Conservation (phyloP, 306 rosid species). For the Quercus rubra region DNA sequence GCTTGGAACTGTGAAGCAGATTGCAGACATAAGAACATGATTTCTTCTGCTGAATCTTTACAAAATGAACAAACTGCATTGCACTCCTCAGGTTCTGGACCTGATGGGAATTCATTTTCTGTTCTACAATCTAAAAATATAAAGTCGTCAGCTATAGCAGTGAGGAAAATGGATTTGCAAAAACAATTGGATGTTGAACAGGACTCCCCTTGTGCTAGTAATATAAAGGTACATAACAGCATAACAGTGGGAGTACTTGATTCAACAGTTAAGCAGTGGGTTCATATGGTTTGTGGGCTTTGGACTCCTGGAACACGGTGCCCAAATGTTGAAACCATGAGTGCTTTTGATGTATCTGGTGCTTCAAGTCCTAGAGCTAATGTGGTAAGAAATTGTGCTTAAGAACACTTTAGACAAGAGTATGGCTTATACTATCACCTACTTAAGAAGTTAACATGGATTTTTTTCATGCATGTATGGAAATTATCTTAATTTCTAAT, state of each 20-base stretch:
- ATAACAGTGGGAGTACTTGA: constrained; percentile 50
- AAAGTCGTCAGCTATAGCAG: constrained; percentile 15
- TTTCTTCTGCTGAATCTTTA: constrained; percentile 18
- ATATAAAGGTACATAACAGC: constrained; percentile 42
- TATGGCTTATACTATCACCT: constrained; percentile 2
- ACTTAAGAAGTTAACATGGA: not conserved
- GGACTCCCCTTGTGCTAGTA: constrained; percentile 7
- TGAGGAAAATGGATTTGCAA: constrained; percentile 20
- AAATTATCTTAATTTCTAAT: not conserved
- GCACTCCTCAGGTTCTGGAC: constrained; percentile 24
- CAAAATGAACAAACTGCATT: constrained; percentile 21
- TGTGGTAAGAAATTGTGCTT: constrained; percentile 34
- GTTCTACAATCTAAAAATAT: constrained; percentile 8
- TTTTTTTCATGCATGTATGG: not conserved
- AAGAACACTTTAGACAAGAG: not conserved
- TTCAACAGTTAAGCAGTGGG: constrained; percentile 62
- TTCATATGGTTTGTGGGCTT: constrained; percentile 81
- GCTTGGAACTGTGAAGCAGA: constrained; percentile 41
- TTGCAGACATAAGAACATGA: constrained; percentile 18
- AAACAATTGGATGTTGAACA: not conserved
- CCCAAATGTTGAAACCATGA: constrained; percentile 68
- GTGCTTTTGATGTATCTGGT: constrained; percentile 70
- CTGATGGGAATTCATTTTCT: constrained; percentile 15
- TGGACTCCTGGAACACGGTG: constrained; percentile 80
- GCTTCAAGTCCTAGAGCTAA: constrained; percentile 43